Evolutionary conservation across 176 grass and related monocot species (phyloP).

Genomic region (Eremochloa ophiuroides): DNA sequence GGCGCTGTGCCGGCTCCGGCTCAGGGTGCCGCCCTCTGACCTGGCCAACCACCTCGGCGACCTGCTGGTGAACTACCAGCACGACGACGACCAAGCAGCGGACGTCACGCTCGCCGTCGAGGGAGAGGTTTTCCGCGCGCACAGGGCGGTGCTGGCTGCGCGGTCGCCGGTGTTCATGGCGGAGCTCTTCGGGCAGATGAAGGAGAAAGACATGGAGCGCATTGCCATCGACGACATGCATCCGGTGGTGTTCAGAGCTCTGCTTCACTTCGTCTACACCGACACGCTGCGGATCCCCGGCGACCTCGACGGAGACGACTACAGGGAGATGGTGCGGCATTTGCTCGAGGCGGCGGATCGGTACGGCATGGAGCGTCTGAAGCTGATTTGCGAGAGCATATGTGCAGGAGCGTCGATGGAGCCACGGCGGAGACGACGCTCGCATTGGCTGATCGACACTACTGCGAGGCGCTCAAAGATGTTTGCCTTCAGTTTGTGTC

Average conservation of each 20-base stretch:
- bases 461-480: not conserved
- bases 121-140: slow-evolving; percentile 21
- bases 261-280: not conserved
- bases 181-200: slow-evolving; percentile 20
- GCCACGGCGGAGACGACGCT: slow-evolving; percentile 5
- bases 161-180: slow-evolving; percentile 52
- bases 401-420: not conserved
- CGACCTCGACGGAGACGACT: not conserved
- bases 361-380: slow-evolving; percentile 28
- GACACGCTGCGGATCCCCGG: not conserved
- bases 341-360: slow-evolving; percentile 34
- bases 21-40: not conserved
- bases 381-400: slow-evolving; percentile 21
- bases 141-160: slow-evolving; percentile 26
- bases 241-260: not conserved
- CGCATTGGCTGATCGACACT: slow-evolving; percentile 16
- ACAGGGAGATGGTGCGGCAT: not conserved
- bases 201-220: not conserved
- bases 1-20: not conserved
- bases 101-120: slow-evolving; percentile 22
- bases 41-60: slow-evolving; percentile 5
- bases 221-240: not conserved
- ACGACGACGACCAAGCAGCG: not conserved
- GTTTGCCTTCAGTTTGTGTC: slow-evolving; percentile 21
- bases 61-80: too few relatives aligned